Conservation (phyloP, 495 filamentous ascomycete genomes). For the Aspergillus panamensis region DNA sequence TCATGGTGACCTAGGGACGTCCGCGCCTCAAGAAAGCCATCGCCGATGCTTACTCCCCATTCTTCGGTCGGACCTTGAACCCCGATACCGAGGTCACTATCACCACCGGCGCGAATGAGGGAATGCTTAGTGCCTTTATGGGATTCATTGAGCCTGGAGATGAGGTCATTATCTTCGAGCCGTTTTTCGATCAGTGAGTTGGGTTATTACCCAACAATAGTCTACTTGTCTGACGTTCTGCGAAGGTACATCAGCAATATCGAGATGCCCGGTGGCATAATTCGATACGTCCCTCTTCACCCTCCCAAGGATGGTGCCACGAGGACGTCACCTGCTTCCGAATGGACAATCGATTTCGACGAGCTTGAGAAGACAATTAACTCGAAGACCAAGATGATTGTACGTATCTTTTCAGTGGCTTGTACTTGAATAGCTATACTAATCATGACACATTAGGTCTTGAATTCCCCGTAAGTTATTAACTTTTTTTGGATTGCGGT, state of each 20-base stretch:
- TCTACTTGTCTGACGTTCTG: conserved; percentile 3
- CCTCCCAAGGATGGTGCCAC: conserved; percentile 80
- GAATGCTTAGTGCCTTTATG: conserved; percentile 96
- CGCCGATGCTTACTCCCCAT: conserved; percentile 81
- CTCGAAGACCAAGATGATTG: conserved; percentile 88
- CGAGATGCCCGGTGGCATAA: conserved; percentile 91
- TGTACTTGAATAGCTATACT: conserved; percentile 1
- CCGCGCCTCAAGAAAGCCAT: conserved; percentile 88
- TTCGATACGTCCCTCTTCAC: conserved; percentile 89
- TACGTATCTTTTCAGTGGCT: conserved; percentile 40
- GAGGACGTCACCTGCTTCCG: conserved; percentile 74
- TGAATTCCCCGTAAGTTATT: conserved; percentile 42
- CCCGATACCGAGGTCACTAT: conserved; percentile 90
- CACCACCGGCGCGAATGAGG: conserved; percentile 94
- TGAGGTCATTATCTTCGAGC: conserved; percentile 97
- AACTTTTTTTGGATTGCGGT: not conserved
- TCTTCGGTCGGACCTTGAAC: conserved; percentile 74
- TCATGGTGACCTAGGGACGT: conserved; percentile 55
- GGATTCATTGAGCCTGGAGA: conserved; percentile 91
- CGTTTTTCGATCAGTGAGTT: conserved; percentile 92
- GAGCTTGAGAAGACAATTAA: conserved; percentile 84
- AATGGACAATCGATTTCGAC: conserved; percentile 84
- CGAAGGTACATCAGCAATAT: conserved; percentile 86
- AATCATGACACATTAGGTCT: conserved; percentile 28
- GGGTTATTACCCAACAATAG: not conserved